Evolutionary conservation across 176 grass and related monocot genomes (phyloP), one percentile per base, ranked within the genome.

Genomic region (Carex kokanica): DNA sequence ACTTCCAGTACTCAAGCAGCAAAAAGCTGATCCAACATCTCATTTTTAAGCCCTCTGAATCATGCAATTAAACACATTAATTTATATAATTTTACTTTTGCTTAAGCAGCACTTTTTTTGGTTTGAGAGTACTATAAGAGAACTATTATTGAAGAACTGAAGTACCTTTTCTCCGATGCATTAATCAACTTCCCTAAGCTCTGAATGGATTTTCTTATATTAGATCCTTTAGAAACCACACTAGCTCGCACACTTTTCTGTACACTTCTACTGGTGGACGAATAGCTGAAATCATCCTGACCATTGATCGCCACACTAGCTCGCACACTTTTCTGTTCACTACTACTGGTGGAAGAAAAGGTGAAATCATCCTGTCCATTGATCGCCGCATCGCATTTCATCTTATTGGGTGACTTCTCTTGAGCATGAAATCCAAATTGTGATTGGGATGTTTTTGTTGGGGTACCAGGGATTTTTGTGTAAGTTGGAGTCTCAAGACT

Each of bases 121-220:
- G 54, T 88, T 15, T 68, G 18, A 64, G 84, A 72, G 6, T 51
- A 79, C 10, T 38, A 78, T 62, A 61, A 21, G 68, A 69, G 36
- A 69, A 34, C 18, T 25, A 45, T 54, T 18, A 74, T 16, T 53
- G 18, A 25, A 74, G 81, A 71, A 71, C 17, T 45, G 21, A 80
- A 41, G 0, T 87, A 97, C 95, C 90, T 97, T 91, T 78, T 97
- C 65, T 92, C 88, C 7, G 90, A 91, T 17, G 88, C 87, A 43
- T 92, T 91, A 56, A 97, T 94, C 43, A 97, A 86, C 84, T 88
- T 94, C 73, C 95, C 92, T 86, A 94, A 88, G 71, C 68, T 94
- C 74, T 94, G 95, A 65, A 97, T 90, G 65, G 95, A 97, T 84
- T 92, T 97, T 72, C 87, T 94, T 85, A 94, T 73, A 71, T 92